Base-by-base conservation (phyloP, 768 basidiomycete species). In the Auricularia sp. region DNA sequence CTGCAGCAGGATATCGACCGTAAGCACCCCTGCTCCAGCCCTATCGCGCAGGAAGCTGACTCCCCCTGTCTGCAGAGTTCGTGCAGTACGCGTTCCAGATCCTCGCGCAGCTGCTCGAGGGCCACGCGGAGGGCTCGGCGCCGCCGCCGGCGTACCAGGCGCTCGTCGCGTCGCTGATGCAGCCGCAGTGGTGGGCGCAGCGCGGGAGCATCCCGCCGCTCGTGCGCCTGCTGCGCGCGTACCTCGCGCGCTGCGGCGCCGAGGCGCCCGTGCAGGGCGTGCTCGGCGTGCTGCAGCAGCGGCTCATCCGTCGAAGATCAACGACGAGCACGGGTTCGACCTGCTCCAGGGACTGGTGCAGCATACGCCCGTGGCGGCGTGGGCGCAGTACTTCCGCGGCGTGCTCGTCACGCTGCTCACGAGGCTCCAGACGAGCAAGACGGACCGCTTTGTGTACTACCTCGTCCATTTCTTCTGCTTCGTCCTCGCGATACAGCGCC, bases 1-100 rank as follows among this genome's bases (percentile, higher is more conserved):
- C 76, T 99, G 3, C 87, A 93, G 70, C 86, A 94, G 68, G 96
- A 99, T 68, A 93, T 98, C 47, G 88, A 94, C 66, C 93, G 94
- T 95, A 71, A 68, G 87, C 74, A 2, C 29, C 29, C 29, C 29
- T 29, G 29, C 29, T 2, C 29, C 2, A 2, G 29, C 29, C 29
- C 29, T 29, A 2, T 29, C 29, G 29, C 3, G 29, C 29, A 29
- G 29, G 29, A 29, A 29, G 29, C 29, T 29, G 29, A 29, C 2
- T 29, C 29, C 29, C 29, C 29, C 29, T 29, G 29, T 29, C 34
- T 29, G 3, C 74, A 94, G 96, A 98, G 77, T 98, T 97, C 72
- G 87, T 98, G 59, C 96, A 97, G 3, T 99, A 97, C 73, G 90
- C 91, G 63, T 98, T 98, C 81, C 97, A 99, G 72, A 84, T 99